Percentiles rank a stretch among this genome's conserved stretches.
Evolutionary conservation across 768 basidiomycete species (phyloP).

Genomic region (Rhodocollybia butyracea): DNA sequence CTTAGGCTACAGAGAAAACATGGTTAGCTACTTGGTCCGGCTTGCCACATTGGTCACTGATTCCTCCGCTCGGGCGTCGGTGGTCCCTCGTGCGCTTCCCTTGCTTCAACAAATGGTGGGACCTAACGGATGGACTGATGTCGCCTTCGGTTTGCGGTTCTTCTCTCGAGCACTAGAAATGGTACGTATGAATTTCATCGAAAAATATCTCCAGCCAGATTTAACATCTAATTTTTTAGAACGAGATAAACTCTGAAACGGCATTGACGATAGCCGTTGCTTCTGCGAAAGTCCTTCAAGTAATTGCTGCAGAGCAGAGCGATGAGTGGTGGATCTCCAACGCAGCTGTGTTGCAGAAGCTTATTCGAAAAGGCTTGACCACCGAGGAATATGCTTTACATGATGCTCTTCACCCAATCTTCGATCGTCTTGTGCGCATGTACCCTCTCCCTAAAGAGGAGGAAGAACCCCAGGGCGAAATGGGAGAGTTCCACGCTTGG

Average conservation of each 20-base stretch:
- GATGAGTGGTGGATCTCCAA: slow-evolving; percentile 80
- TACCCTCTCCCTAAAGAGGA: slow-evolving; percentile 79
- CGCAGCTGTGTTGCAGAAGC: slow-evolving; percentile 67
- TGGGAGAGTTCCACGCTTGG: slow-evolving; percentile 75
- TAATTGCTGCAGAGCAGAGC: slow-evolving; percentile 78
- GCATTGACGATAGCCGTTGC: slow-evolving; percentile 69
- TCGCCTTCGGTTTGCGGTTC: slow-evolving; percentile 87
- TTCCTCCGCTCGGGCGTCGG: slow-evolving; percentile 38
- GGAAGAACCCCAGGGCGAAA: slow-evolving; percentile 69
- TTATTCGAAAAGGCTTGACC: slow-evolving; percentile 83
- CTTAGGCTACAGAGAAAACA: slow-evolving; percentile 77
- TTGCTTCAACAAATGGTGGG: slow-evolving; percentile 78
- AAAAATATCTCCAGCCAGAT: slow-evolving; percentile 4
- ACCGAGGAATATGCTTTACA: slow-evolving; percentile 79
- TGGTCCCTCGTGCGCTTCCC: slow-evolving; percentile 61
- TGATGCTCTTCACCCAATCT: slow-evolving; percentile 78
- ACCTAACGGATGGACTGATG: slow-evolving; percentile 84
- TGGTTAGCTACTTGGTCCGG: slow-evolving; percentile 94
- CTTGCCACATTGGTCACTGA: slow-evolving; percentile 71
- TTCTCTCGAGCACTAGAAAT: slow-evolving; percentile 83
- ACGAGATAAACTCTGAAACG: slow-evolving; percentile 66
- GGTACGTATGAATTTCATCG: slow-evolving; percentile 40
- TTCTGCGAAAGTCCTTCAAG: slow-evolving; percentile 84
- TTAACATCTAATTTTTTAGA: slow-evolving; percentile 34
- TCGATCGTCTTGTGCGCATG: slow-evolving; percentile 73